These are phyloP conservation scores for Nidula microcarpa DNA, from an alignment of 768 basidiomycete species.

Conservation along the genomic window DNA sequence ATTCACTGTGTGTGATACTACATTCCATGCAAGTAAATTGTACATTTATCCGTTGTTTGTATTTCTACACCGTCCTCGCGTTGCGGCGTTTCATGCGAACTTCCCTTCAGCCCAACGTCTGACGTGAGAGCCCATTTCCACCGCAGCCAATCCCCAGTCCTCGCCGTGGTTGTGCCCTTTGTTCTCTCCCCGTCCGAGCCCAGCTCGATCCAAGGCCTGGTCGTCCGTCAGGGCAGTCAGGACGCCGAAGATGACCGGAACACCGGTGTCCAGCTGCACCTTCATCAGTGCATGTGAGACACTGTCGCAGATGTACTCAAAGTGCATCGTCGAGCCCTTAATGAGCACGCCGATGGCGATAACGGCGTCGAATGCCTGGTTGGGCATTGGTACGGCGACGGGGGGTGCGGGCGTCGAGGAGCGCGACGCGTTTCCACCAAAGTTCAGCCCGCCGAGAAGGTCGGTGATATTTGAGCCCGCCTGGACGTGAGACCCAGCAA, in stretches of 20 bases:
- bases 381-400: conserved; percentile 27
- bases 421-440: conserved; percentile 28
- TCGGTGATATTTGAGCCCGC: conserved; percentile 76
- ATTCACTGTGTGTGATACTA: background rate
- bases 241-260: conserved; percentile 96
- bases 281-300: conserved; percentile 94
- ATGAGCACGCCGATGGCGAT: conserved; percentile 98
- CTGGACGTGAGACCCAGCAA: conserved; percentile 84
- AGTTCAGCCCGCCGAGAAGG: conserved; percentile 64
- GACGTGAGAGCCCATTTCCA: conserved; percentile 80
- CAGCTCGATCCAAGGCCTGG: conserved; percentile 94
- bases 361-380: conserved; percentile 86
- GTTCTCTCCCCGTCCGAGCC: conserved; percentile 62
- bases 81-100: conserved; percentile 32
- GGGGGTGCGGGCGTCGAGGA: conserved; percentile 45
- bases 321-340: conserved; percentile 98
- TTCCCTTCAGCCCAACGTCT: conserved; percentile 69
- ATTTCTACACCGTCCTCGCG: no score
- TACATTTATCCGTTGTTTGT: no score
- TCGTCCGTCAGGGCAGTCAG: conserved; percentile 90
- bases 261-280: conserved; percentile 88
- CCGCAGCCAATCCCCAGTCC: conserved; percentile 96
- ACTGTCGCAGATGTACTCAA: conserved; percentile 96
- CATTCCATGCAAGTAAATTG: no score
- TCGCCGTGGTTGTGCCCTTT: conserved; percentile 97